Evolutionary conservation across 23 red algal species (phyloP).

Genomic region (Chondrus crispus): DNA sequence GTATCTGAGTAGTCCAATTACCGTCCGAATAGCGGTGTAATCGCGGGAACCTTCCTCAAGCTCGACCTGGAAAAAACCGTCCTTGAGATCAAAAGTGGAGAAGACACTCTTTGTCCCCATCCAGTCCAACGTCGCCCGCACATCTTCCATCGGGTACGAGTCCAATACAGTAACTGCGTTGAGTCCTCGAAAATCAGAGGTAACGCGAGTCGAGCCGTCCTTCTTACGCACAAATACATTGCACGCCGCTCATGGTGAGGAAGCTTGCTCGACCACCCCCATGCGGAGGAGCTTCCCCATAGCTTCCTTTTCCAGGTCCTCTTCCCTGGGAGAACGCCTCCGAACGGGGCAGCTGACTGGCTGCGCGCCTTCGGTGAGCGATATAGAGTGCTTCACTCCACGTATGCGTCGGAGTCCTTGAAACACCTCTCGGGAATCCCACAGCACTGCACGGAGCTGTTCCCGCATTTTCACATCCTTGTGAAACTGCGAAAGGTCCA

Average conservation of each 20-base stretch:
- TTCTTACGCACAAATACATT: neutral
- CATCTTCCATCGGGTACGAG: neutral
- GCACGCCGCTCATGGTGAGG: neutral
- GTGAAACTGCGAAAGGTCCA: neutral
- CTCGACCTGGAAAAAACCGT: neutral
- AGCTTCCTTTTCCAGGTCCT: neutral
- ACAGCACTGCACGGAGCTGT: neutral
- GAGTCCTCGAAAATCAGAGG: neutral
- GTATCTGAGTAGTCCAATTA: neutral
- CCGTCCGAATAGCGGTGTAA: neutral
- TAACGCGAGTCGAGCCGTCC: neutral
- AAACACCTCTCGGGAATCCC: neutral
- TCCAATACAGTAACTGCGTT: neutral
- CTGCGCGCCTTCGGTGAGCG: neutral
- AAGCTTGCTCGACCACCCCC: neutral
- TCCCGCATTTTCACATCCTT: neutral
- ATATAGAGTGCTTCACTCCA: neutral
- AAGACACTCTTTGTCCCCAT: neutral
- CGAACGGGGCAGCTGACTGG: neutral
- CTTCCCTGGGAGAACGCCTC: neutral
- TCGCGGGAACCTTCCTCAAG: neutral
- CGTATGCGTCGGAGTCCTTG: neutral
- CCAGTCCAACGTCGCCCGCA: neutral
- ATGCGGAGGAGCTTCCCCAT: neutral
- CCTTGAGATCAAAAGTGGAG: neutral